A percentile compares a stretch with the other conserved stretches of the same genome.
phyloP scores from a whole-genome alignment of 257 asterid species.

The Leptodermis oblonga region DNA sequence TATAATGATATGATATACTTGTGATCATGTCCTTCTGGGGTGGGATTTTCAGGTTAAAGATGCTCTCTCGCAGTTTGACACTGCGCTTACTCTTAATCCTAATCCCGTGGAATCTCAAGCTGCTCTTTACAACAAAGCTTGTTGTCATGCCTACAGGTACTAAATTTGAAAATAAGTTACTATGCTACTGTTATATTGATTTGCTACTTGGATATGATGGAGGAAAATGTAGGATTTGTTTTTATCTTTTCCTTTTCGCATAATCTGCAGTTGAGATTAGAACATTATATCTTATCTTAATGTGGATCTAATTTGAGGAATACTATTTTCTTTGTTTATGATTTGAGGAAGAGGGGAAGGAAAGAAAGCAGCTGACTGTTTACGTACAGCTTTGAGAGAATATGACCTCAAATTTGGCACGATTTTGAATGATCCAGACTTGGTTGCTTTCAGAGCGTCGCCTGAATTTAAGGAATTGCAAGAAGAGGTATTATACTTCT shows the following conservation, averaged over 20 bases:
- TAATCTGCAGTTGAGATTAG: not conserved
- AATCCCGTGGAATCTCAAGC: slow-evolving; percentile 82
- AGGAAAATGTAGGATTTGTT: not conserved
- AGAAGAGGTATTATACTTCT: slow-evolving; percentile 62
- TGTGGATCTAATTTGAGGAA: slow-evolving; percentile 10
- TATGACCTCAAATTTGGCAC: slow-evolving; percentile 84
- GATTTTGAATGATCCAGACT: slow-evolving; percentile 91
- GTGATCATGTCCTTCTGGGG: slow-evolving; percentile 3
- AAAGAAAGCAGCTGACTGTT: slow-evolving; percentile 77
- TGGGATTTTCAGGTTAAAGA: slow-evolving; percentile 69
- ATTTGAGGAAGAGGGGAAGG: slow-evolving; percentile 79
- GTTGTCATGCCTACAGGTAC: slow-evolving; percentile 96
- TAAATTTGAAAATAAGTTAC: not conserved
- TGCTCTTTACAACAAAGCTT: slow-evolving; percentile 92
- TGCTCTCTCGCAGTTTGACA: slow-evolving; percentile 79
- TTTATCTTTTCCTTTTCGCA: not conserved
- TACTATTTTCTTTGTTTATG: slow-evolving; percentile 31
- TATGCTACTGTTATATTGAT: not conserved
- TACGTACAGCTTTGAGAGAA: slow-evolving; percentile 88
- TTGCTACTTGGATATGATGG: not conserved
- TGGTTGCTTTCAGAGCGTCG: slow-evolving; percentile 87
- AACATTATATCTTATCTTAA: not conserved
- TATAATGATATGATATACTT: slow-evolving; percentile 9
- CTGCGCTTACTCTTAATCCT: slow-evolving; percentile 84
- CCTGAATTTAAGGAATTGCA: slow-evolving; percentile 94